Evolutionary conservation across 2,329 filamentous ascomycete genomes (phyloP), one percentile per base, ranked within the genome.

Genomic region (Hirsutella thompsonii): DNA sequence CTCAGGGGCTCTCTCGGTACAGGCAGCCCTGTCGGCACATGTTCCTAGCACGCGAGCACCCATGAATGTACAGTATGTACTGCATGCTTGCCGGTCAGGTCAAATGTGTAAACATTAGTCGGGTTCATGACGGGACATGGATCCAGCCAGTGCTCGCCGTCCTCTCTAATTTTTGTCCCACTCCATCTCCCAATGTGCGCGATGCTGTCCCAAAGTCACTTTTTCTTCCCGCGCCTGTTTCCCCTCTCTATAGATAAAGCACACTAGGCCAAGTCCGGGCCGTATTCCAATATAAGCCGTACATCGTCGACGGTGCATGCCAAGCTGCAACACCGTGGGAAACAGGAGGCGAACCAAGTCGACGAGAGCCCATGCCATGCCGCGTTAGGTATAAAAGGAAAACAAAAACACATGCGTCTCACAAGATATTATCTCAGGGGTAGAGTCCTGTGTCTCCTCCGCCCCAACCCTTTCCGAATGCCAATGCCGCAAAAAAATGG

Each of bases 381-480:
- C 16, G 38, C 23, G 16, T 29, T 26, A 26, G 6, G 18, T 20
- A 35, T 8, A 37, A 41, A 38, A 37, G 21, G 23, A 38, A 38
- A 37, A 13, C 11, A 28, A n/a, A 14, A 32, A 32, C 5, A 32
- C 10, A 33, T 16, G 32, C 32, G 3, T 8, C n/a, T 8, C 11
- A 33, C 8, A 33, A 33, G 8, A 16, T 18, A 33, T 33, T 33
- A 33, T n/a, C 8, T n/a, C 14, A 16, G 32, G 28, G 40, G 38
- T 38, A 45, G 41, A 41, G 40, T 46, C 40, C 42, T 46, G 42
- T 46, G 5, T 23, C 32, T 41, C 45, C 40, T 41, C 21, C 41
- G 33, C 33, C 20, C 37, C 37, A 23, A 18, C 23, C 23, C 23
- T 26, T n/a, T 26, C 23, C 11, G 23, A 26, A 26, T 20, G 18